phyloP scores from a whole-genome alignment of 2,329 filamentous ascomycete species.

The Fusarium brevicatenulatum region DNA sequence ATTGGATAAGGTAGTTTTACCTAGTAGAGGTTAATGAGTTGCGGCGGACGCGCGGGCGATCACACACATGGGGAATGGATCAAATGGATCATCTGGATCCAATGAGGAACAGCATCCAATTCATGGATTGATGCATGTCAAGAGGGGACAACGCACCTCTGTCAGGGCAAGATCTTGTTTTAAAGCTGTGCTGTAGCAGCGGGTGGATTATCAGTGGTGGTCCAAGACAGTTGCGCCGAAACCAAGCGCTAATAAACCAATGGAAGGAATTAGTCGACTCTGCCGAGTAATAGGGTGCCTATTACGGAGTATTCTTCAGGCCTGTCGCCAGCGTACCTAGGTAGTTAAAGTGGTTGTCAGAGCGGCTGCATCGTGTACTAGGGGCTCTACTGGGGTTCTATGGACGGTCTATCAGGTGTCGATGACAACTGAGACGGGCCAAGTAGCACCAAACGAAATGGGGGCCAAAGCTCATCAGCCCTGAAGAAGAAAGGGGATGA shows the following conservation, averaged over 20 bases:
- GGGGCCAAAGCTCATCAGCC: constrained; percentile 27
- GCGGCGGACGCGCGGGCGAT: constrained; percentile 37
- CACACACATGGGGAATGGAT: constrained; percentile 26
- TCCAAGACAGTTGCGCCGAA: constrained; percentile 17
- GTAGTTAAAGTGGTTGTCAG: constrained; percentile 22
- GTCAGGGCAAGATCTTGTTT: not conserved
- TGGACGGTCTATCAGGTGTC: constrained; percentile 1
- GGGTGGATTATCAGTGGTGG: constrained; percentile 17
- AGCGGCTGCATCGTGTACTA: constrained; percentile 19
- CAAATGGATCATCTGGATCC: constrained; percentile 11
- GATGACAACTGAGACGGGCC: constrained; percentile 1
- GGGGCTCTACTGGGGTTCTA: constrained; percentile 22
- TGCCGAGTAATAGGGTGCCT: constrained; percentile 2
- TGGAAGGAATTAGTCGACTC: not conserved
- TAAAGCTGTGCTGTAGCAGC: not conserved
- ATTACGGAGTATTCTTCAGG: not conserved
- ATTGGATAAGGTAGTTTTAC: constrained; percentile 21
- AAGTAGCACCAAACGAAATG: constrained; percentile 21
- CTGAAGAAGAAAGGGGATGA: constrained; percentile 13
- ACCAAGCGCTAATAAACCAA: constrained; percentile 16
- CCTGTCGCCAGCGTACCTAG: not conserved
- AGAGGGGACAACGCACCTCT: constrained; percentile 27
- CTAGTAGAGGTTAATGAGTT: constrained; percentile 25
- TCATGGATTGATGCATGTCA: constrained; percentile 34
- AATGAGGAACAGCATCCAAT: constrained; percentile 19